These are phyloP conservation scores for Coemansia sp. DNA, from an alignment of 192 early-diverging fungal species.

Conservation along the genomic window DNA sequence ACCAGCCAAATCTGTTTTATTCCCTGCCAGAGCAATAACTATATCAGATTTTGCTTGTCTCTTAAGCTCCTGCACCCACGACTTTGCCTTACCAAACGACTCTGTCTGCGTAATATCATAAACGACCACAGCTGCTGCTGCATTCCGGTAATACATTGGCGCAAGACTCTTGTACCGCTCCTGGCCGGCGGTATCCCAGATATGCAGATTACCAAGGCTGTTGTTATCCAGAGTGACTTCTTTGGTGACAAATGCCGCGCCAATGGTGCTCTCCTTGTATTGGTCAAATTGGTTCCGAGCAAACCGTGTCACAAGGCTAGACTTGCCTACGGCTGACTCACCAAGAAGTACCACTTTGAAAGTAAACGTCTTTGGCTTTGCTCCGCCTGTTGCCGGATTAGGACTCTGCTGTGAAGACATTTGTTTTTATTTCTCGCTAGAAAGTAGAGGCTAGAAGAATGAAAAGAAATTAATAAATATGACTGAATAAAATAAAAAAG, in stretches of 20 bases:
- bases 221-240: constrained; percentile 82
- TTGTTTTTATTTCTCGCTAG: neutral
- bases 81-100: constrained; percentile 88
- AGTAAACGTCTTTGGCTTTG: constrained; percentile 70
- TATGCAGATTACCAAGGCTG: constrained; percentile 74
- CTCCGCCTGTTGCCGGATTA: neutral
- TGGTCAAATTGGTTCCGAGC: constrained; percentile 92
- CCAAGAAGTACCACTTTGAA: constrained; percentile 95
- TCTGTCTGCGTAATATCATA: constrained; percentile 90
- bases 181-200: constrained; percentile 95
- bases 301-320: constrained; percentile 90
- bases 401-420: neutral
- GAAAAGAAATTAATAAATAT: neutral
- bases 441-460: neutral
- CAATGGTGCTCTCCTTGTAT: constrained; percentile 98
- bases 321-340: constrained; percentile 96
- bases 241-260: constrained; percentile 87
- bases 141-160: constrained; percentile 98
- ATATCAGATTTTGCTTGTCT: constrained; percentile 89
- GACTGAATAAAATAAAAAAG: neutral
- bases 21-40: constrained; percentile 93
- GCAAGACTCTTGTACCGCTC: constrained; percentile 95
- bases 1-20: constrained; percentile 87
- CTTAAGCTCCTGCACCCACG: constrained; percentile 96
- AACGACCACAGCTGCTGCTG: constrained; percentile 93